A percentile compares a stretch with the other conserved stretches of the same genome.
phyloP scores from a whole-genome alignment of 371 early-diverging fungal species.

The Neoconidiobolus thromboides region DNA sequence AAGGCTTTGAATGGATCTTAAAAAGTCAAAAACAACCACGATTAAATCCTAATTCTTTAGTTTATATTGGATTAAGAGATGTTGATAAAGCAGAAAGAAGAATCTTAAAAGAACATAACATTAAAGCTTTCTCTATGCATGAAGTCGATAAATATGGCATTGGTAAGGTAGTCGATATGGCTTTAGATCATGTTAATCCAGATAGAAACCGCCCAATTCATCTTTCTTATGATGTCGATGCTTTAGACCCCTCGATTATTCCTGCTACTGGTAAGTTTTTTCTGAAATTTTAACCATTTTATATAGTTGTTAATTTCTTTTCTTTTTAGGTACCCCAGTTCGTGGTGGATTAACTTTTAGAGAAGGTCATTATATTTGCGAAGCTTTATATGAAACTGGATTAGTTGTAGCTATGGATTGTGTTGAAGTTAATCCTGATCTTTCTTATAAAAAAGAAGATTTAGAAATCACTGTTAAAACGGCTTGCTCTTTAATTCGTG shows the following conservation, averaged over 20 bases:
- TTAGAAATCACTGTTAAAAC: conserved; percentile 70
- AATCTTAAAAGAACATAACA: conserved; percentile 50
- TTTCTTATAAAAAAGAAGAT: conserved; percentile 41
- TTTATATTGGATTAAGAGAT: conserved; percentile 93
- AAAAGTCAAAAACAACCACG: conserved; percentile 26
- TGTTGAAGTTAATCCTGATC: conserved; percentile 81
- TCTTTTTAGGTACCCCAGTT: conserved; percentile 64
- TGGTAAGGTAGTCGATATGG: conserved; percentile 85
- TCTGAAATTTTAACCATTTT: background rate
- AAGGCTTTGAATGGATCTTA: conserved; percentile 59
- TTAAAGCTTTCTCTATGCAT: conserved; percentile 91
- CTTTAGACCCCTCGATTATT: conserved; percentile 82
- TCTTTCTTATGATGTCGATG: conserved; percentile 89
- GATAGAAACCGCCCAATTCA: conserved; percentile 69
- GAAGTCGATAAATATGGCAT: conserved; percentile 92
- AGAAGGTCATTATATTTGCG: conserved; percentile 81
- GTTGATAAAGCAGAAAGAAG: conserved; percentile 74
- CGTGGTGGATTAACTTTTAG: conserved; percentile 86
- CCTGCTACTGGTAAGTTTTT: conserved; percentile 59
- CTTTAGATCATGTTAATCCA: conserved; percentile 73
- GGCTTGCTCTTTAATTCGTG: conserved; percentile 65
- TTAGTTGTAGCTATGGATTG: conserved; percentile 79
- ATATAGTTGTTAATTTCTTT: background rate
- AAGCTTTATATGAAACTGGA: conserved; percentile 75
- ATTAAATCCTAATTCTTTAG: conserved; percentile 52